Evolutionary conservation across 2,329 filamentous ascomycete genomes (phyloP), one percentile per base, ranked within the genome.

Genomic region (Fusarium penzigii): DNA sequence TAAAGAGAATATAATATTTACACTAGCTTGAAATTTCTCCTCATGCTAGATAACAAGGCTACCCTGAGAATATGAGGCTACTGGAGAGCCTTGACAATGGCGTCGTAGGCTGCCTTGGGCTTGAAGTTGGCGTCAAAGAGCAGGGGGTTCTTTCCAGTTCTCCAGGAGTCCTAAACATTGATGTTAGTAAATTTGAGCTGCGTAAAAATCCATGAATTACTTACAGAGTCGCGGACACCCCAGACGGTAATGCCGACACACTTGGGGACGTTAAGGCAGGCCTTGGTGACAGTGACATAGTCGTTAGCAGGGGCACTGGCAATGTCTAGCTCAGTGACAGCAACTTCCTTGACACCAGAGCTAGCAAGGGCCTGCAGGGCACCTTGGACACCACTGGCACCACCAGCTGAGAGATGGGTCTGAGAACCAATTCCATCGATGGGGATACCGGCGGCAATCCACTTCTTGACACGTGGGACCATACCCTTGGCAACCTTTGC

Each of bases 241-340:
- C 86, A 88, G 39, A 86, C 81, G 1, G 85, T 88, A 55, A 89
- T 81, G 46, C 85, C 84, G 3, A 87, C 78, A 64, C 86, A 89
- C 65, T 84, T 82, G 7, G 73, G 53, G 44, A 84, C 72, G 17
- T 77, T 71, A 32, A 86, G 66, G 61, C 86, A 89, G 7, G 80
- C 85, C 43, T 81, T 76, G 55, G 77, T 75, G 17, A 83, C 77
- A 39, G 78, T 76, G n/a, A 78, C 69, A 62, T 86, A 89, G 67
- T 88, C 86, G 16, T 70, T 69, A 5, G 77, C 59, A 17, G 78
- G 72, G 9, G 82, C 83, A 17, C 74, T 73, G 46, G 79, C 78
- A 62, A 90, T 88, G 64, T 90, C 87, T 17, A 88, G 76, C 71
- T 88, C 85, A 2, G 85, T 88, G 45, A 88, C 76, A 6, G 85